Evolutionary conservation across 345 rosid species (phyloP).

Genomic region (Arabidopsis suecica): DNA sequence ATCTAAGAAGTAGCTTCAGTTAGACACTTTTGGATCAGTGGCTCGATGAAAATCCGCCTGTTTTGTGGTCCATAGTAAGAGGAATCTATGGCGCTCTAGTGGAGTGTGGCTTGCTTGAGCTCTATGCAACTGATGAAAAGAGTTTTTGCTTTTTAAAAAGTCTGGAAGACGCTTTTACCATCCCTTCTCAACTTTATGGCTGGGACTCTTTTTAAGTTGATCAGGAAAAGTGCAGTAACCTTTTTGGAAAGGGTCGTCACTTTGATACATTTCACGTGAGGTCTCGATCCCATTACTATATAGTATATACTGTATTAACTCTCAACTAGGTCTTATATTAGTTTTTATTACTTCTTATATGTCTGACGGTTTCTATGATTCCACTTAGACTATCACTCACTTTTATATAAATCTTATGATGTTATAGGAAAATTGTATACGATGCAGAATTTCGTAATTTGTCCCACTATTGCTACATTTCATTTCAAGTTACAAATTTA

Average conservation of each 20-base stretch:
- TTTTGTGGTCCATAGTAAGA: not conserved
- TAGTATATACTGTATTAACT: not conserved
- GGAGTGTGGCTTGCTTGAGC: not conserved
- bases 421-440: not conserved
- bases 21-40: not conserved
- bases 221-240: constrained; percentile 8
- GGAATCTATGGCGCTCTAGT: not conserved
- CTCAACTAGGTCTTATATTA: not conserved
- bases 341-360: not conserved
- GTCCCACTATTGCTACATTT: not conserved
- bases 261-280: constrained; percentile 35
- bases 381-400: not conserved
- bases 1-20: not conserved
- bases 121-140: not conserved
- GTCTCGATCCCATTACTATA: constrained; percentile 14
- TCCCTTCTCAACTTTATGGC: not conserved
- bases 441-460: not conserved
- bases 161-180: not conserved
- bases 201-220: not conserved
- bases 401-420: not conserved
- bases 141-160: not conserved
- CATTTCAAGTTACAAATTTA: not conserved
- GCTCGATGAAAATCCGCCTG: not conserved
- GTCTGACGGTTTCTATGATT: not conserved
- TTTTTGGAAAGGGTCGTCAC: constrained; percentile 32